Conservation (phyloP, 1,284 basidiomycete species). For the Polyporus tsugae region DNA sequence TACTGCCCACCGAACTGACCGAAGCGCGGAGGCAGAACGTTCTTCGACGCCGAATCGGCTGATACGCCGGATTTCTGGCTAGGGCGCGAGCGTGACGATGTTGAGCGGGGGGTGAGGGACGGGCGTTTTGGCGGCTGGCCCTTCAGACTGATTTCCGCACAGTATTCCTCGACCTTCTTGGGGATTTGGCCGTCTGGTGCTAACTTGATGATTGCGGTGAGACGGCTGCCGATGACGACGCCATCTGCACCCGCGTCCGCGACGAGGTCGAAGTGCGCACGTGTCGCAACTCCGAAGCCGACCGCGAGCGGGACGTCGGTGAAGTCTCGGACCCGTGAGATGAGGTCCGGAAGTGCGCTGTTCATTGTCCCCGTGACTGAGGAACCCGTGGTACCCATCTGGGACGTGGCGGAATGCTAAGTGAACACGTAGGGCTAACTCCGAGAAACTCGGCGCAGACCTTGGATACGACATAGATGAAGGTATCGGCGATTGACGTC, state of each 20-base stretch:
- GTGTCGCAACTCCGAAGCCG: conserved; percentile 96
- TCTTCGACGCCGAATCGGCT: conserved; percentile 45
- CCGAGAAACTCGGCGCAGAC: conserved; percentile 44
- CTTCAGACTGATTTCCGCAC: conserved; percentile 73
- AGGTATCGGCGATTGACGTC: conserved; percentile 92
- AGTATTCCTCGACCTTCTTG: conserved; percentile 78
- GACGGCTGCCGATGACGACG: conserved; percentile 91
- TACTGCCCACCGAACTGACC: conserved; percentile 98
- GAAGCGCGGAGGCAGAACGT: conserved; percentile 83
- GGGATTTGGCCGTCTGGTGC: conserved; percentile 62
- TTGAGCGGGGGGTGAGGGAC: conserved; percentile 27
- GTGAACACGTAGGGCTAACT: not conserved
- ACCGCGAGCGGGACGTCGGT: conserved; percentile 90
- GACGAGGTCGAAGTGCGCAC: conserved; percentile 90
- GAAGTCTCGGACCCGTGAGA: conserved; percentile 76
- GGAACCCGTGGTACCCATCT: conserved; percentile 99
- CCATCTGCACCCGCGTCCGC: conserved; percentile 90
- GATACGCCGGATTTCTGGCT: conserved; percentile 41
- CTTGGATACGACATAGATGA: conserved; percentile 97
- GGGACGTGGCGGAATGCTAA: conserved; percentile 7
- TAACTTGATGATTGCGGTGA: conserved; percentile 83
- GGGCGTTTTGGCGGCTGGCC: conserved; percentile 51
- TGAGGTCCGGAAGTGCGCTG: conserved; percentile 79
- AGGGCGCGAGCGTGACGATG: conserved; percentile 34
- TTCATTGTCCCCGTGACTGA: conserved; percentile 81